Conservation (phyloP, 768 basidiomycete species). For the Tulasnella sp. region DNA sequence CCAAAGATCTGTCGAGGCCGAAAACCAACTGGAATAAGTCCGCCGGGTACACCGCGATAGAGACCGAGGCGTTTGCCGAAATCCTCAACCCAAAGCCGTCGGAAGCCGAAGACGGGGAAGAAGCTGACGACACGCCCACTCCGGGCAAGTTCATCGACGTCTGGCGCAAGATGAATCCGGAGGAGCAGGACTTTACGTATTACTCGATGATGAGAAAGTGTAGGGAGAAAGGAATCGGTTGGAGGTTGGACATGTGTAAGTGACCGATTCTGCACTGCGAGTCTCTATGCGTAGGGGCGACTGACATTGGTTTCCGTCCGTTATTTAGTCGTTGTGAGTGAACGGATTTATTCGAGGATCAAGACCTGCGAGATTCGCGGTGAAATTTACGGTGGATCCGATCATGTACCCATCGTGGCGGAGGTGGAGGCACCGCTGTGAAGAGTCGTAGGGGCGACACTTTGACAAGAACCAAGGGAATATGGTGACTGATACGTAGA, state of each 20-base stretch:
- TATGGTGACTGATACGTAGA: too few species aligned
- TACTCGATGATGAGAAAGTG: conserved; percentile 82
- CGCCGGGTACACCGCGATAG: conserved; percentile 76
- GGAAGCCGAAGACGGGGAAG: conserved; percentile 39
- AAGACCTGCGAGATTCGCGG: conserved; percentile 82
- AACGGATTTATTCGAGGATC: conserved; percentile 59
- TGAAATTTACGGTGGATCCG: conserved; percentile 83
- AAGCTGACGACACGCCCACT: neutral
- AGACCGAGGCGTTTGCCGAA: conserved; percentile 68
- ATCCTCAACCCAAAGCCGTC: conserved; percentile 48
- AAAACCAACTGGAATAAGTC: conserved; percentile 84
- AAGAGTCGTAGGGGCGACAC: neutral
- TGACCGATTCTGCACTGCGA: conserved; percentile 11
- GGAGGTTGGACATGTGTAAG: conserved; percentile 82
- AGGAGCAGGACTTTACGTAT: conserved; percentile 73
- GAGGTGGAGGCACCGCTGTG: conserved; percentile 53
- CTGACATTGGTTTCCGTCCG: neutral
- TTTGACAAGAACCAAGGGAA: too few species aligned
- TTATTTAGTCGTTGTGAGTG: conserved; percentile 66
- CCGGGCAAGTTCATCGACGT: conserved; percentile 60
- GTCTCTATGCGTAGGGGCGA: neutral
- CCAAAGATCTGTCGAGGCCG: conserved; percentile 64
- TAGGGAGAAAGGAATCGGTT: conserved; percentile 74
- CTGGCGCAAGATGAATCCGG: conserved; percentile 71
- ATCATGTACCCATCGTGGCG: conserved; percentile 77